Evolutionary conservation across 2,329 filamentous ascomycete genomes (phyloP).

Genomic region (Diaporthe capsici): DNA sequence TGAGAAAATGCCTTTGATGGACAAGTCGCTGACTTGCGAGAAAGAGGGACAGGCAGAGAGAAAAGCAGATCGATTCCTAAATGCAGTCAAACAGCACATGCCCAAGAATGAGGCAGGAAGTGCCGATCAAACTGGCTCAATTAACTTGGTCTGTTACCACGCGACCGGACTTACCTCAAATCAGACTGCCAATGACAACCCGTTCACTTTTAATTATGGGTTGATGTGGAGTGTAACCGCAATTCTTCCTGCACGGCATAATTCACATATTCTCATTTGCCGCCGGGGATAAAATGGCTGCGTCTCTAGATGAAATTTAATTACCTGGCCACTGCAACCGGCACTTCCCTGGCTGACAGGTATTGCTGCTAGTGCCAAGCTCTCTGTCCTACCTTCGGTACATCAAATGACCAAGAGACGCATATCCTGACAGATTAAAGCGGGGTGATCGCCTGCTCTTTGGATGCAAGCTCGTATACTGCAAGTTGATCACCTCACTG

Average conservation of each 20-base stretch:
- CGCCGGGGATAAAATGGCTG: not conserved
- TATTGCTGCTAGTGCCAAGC: not conserved
- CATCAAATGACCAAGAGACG: constrained; percentile 21
- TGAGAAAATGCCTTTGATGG: not conserved
- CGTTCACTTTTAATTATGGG: not conserved
- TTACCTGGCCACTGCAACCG: not conserved
- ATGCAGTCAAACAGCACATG: not conserved
- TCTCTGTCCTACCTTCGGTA: not conserved
- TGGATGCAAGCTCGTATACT: not conserved
- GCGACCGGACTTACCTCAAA: not conserved
- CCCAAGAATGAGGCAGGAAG: not conserved
- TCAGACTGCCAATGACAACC: not conserved
- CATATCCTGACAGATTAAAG: not conserved
- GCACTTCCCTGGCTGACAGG: not conserved
- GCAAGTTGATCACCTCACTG: not conserved
- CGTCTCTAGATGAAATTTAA: not conserved
- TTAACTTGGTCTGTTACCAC: no score
- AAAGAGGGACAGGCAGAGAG: not conserved
- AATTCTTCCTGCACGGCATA: not conserved
- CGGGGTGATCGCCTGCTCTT: not conserved
- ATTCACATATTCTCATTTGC: constrained; percentile 1
- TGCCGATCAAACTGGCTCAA: not conserved
- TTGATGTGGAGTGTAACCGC: not conserved
- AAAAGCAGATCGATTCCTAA: not conserved
- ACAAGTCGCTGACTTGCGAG: no score